Conservation (phyloP, 129 eudicot species). For the Mikania micrantha region DNA sequence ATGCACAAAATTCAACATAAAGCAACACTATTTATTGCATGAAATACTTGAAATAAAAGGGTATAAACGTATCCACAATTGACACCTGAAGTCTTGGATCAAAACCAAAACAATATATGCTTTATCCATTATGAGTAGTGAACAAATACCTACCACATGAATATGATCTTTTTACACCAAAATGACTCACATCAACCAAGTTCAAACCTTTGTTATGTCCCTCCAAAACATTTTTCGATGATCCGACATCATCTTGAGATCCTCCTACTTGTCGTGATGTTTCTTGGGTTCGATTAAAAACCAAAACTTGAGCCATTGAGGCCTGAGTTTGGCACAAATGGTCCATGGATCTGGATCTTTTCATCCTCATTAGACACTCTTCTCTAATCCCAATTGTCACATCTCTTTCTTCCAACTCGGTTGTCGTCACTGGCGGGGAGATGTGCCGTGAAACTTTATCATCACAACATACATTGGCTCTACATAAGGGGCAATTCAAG, state of each 20-base stretch:
- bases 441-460: background rate
- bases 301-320: constrained; percentile 23
- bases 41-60: background rate
- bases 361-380: constrained; percentile 21
- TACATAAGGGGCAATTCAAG: constrained; percentile 68
- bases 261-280: background rate
- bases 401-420: constrained; percentile 21
- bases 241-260: constrained; percentile 15
- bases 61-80: background rate
- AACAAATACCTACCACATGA: constrained; percentile 44
- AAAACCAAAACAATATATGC: too few relatives aligned
- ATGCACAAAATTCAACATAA: background rate
- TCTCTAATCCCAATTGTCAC: constrained; percentile 20
- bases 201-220: constrained; percentile 7
- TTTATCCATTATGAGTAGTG: constrained; percentile 3
- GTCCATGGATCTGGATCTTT: constrained; percentile 52
- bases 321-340: constrained; percentile 21
- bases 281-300: constrained; percentile 26
- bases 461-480: constrained; percentile 40
- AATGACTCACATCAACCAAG: constrained; percentile 20
- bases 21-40: background rate
- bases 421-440: background rate
- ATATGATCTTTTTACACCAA: constrained; percentile 37
- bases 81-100: too few relatives aligned
- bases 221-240: constrained; percentile 16